Evolutionary conservation across 495 filamentous ascomycete genomes (phyloP), one percentile per base, ranked within the genome.

Genomic region (Penicillium coprophilum): DNA sequence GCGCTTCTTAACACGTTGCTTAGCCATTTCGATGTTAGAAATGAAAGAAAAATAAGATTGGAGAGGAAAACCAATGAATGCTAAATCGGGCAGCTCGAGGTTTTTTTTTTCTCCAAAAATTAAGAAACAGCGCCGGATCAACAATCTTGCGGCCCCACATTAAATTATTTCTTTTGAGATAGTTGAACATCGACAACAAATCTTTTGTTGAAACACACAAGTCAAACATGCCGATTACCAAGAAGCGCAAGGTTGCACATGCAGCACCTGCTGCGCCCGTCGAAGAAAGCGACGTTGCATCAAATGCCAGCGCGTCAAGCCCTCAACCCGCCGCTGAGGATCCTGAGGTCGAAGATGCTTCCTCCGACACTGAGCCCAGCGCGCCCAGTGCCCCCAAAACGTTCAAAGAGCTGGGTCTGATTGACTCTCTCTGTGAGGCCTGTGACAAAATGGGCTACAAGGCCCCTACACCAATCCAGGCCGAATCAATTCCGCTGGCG

Each of bases 351-450:
- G 24, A 64, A 51, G 58, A 52, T 44, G 53, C 31, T 15, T 32
- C 27, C 53, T 38, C 44, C 39, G 53, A 58, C 11, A 45, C 47
- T 24, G 56, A 31, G 31, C 12, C 38, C 15, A 52, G 43, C n/a
- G 15, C 58, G 7, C 12, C 53, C 17, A 32, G 30, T 11, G 34
- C 56, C 3, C 66, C 74, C 9, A 87, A 90, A 71, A 83, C 85
- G 0, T 97, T 97, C 71, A 82, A 84, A 60, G 91, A 96, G 34
- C 70, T 97, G 34, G 93, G 94, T 17, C 80, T 98, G 43, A 92
- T 95, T 63, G 89, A 92, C 39, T 81, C 86, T 8, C 80, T 98
- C 58, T 92, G 89, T 65, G 91, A 97, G 55, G 91, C 93, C 4
- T 98, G 94, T 66, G 77, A 76, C 10, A 77, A 80, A 2, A 78